Evolutionary conservation across 805 yeast genomes (phyloP), one percentile per base, ranked within the genome.

Genomic region (Cyberlindnera mycetangii): DNA sequence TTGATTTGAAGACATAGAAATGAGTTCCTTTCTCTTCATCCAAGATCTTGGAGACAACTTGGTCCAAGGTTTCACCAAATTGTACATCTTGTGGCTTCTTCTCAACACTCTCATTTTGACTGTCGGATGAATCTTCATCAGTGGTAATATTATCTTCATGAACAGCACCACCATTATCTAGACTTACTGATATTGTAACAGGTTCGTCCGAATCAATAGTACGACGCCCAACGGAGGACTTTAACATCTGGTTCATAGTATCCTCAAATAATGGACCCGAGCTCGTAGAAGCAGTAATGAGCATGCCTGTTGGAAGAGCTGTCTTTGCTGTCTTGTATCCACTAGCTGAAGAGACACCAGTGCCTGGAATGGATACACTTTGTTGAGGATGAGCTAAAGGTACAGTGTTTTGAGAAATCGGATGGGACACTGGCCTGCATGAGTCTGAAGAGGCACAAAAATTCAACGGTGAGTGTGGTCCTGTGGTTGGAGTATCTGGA

Each of bases 231-330:
- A 16, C 19, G 14, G 7, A n/a, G 4, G 40, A 39, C 17, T 16
- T 16, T 4, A 39, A 19, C 16, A 44, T 38, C 18, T 42, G 15
- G 27, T 10, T 32, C 17, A 42, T 39, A 12, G 50, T 36, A 17
- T 46, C 50, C n/a, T 46, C 50, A 46, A 46, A 46, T 31, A 46
- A 22, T 2, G 43, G 46, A 8, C 40, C 39, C 15, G 43, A 11
- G 18, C 39, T 38, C 9, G 34, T 27, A 5, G 39, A 31, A 12
- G 16, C 28, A 7, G 41, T 11, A 12, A 11, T 15, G 24, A 17
- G 15, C 14, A 24, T 15, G 7, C 37, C 44, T 14, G 44, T 44
- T 10, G 37, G 41, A 4, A 14, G 37, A 18, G 32, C 15, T 2
- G 24, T 7, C 11, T 38, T 30, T n/a, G 43, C 45, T 7, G 45